A percentile compares a stretch with the other conserved stretches of the same genome.
phyloP scores from a whole-genome alignment of 192 early-diverging fungal genomes.

The Backusella mclennaniae region DNA sequence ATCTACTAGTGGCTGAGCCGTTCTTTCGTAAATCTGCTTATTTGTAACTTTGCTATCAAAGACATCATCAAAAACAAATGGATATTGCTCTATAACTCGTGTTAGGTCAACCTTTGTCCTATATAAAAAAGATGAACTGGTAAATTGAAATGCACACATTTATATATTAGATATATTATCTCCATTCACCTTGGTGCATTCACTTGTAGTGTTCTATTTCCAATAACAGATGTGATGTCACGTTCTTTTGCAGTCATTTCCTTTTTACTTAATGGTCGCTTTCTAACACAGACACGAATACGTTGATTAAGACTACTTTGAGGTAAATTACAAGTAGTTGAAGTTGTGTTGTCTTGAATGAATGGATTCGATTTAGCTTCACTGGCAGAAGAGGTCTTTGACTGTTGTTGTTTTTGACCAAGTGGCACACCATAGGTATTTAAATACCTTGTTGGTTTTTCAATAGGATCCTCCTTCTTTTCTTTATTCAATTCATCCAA shows the following conservation, averaged over 20 bases:
- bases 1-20: constrained; percentile 89
- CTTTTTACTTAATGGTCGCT: constrained; percentile 87
- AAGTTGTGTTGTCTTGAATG: neutral
- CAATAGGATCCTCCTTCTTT: neutral
- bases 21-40: constrained; percentile 85
- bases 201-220: constrained; percentile 72
- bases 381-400: constrained; percentile 10
- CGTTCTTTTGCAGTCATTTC: constrained; percentile 74
- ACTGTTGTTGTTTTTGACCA: neutral
- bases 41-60: constrained; percentile 83
- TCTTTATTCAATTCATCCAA: neutral
- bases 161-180: neutral
- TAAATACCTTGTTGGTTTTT: constrained; percentile 38
- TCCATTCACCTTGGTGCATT: constrained; percentile 84
- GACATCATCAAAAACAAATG: constrained; percentile 95
- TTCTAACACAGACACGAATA: constrained; percentile 96
- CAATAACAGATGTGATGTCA: constrained; percentile 72
- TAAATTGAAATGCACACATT: neutral
- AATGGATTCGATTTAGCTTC: neutral
- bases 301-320: constrained; percentile 65
- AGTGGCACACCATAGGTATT: constrained; percentile 77
- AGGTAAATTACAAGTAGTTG: neutral
- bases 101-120: constrained; percentile 95
- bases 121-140: neutral
- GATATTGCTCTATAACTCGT: constrained; percentile 89